phyloP scores from a whole-genome alignment of 2,329 filamentous ascomycete species.

The Xylariaceae sp. region DNA sequence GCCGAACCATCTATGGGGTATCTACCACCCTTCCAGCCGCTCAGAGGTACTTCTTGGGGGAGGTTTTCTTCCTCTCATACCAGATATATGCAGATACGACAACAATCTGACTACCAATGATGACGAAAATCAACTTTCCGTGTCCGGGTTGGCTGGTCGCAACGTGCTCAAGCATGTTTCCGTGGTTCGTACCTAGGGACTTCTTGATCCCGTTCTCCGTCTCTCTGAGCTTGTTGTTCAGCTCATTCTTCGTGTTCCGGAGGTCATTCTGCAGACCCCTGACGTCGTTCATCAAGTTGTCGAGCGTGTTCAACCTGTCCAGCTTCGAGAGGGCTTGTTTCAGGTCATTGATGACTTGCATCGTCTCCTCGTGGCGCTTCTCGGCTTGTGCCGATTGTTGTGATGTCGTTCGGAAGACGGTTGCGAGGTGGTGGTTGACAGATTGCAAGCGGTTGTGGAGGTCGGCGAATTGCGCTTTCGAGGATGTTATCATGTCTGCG shows the following conservation, averaged over 20 bases:
- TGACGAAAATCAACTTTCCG: constrained; percentile 60
- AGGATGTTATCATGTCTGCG: constrained; percentile 47
- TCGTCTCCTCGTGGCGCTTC: constrained; percentile 55
- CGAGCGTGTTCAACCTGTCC: constrained; percentile 43
- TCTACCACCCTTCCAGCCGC: neutral
- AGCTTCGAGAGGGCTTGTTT: constrained; percentile 43
- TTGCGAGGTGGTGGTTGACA: constrained; percentile 65
- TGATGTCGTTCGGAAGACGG: constrained; percentile 58
- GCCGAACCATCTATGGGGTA: too few relatives aligned
- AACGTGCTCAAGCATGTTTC: constrained; percentile 47
- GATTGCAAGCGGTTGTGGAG: constrained; percentile 79
- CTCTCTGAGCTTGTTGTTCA: constrained; percentile 48
- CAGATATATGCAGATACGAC: constrained; percentile 66
- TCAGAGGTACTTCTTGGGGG: constrained; percentile 91
- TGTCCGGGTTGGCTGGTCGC: constrained; percentile 47
- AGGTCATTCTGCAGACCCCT: constrained; percentile 58
- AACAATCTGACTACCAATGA: constrained; percentile 72
- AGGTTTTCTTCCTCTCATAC: constrained; percentile 76
- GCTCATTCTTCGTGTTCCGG: constrained; percentile 54
- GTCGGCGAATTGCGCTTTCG: constrained; percentile 71
- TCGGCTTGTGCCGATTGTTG: constrained; percentile 51
- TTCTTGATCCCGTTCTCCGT: constrained; percentile 53
- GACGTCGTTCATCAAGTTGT: constrained; percentile 44
- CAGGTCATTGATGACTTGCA: constrained; percentile 46
- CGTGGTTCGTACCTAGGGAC: constrained; percentile 50